Evolutionary conservation across 257 asterid species (phyloP).

Genomic region (Apocynum venetum): DNA sequence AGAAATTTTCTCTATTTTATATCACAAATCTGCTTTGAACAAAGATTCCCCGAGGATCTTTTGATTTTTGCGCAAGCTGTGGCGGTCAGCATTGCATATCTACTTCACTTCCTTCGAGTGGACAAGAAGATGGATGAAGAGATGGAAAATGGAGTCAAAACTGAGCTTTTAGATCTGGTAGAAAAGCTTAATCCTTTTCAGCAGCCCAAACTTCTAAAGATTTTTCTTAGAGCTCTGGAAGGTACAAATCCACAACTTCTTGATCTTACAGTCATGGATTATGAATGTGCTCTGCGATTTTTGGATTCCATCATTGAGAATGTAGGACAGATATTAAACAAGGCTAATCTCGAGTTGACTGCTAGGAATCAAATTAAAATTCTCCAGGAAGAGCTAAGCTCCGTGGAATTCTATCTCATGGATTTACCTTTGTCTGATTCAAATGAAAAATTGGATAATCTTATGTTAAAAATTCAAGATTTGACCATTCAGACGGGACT

Average conservation of each 20-base stretch:
- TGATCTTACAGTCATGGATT: background rate
- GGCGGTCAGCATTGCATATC: background rate
- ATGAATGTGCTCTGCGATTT: background rate
- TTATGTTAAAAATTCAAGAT: background rate
- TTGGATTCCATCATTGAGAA: background rate
- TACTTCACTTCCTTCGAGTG: background rate
- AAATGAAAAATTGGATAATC: background rate
- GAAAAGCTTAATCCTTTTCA: background rate
- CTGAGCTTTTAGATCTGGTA: background rate
- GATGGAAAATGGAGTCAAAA: background rate
- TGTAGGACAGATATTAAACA: background rate
- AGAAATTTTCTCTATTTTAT: background rate
- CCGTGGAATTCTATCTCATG: background rate
- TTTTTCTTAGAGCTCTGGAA: slow-evolving; percentile 2
- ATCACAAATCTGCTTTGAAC: background rate
- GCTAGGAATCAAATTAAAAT: background rate
- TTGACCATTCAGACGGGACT: background rate
- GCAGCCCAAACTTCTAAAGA: background rate
- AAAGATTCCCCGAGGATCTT: background rate
- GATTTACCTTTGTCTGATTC: slow-evolving; percentile 1
- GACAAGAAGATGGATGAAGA: background rate
- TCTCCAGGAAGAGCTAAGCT: background rate
- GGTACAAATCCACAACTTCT: background rate
- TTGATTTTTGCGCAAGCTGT: background rate
- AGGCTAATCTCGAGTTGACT: background rate